phyloP scores from a whole-genome alignment of 805 yeast species.

The Candida verbasci region DNA sequence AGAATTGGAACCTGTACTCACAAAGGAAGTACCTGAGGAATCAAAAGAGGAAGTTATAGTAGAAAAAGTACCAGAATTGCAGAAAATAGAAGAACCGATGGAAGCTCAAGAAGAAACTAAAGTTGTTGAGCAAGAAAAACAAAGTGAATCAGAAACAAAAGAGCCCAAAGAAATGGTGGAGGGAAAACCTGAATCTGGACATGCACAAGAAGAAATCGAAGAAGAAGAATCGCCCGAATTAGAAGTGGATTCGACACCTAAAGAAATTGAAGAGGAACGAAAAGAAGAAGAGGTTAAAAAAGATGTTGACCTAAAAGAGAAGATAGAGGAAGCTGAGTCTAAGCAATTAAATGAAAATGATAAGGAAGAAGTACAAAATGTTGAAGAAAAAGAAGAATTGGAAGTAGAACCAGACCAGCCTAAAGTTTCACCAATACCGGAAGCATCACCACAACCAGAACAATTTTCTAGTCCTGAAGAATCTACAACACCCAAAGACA shows the following conservation, averaged over 20 bases:
- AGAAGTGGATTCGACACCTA: conserved; percentile 2
- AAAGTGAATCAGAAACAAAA: neutral
- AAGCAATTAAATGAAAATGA: neutral
- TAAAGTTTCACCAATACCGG: neutral
- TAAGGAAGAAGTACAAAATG: neutral
- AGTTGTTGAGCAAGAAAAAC: neutral
- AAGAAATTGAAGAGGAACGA: conserved; percentile 3
- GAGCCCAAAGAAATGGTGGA: no score
- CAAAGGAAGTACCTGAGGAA: conserved; percentile 2
- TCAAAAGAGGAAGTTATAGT: neutral
- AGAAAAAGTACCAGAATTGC: neutral
- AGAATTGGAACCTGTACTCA: conserved; percentile 4
- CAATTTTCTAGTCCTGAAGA: conserved; percentile 3
- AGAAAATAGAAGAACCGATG: neutral
- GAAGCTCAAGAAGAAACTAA: neutral
- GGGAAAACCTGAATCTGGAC: conserved; percentile 1
- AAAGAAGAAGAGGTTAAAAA: conserved; percentile 1
- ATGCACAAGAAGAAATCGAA: neutral
- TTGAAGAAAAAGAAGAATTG: conserved; percentile 2
- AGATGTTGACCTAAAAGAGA: conserved; percentile 4
- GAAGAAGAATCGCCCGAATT: conserved; percentile 7
- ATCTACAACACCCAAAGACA: conserved; percentile 3
- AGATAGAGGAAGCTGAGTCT: neutral
- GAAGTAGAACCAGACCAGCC: neutral
- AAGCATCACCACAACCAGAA: conserved; percentile 5